Percentiles rank a stretch among this genome's conserved stretches.
These are phyloP conservation scores for Cercophora scortea DNA, from an alignment of 495 filamentous ascomycete species.

Conservation along the genomic window DNA sequence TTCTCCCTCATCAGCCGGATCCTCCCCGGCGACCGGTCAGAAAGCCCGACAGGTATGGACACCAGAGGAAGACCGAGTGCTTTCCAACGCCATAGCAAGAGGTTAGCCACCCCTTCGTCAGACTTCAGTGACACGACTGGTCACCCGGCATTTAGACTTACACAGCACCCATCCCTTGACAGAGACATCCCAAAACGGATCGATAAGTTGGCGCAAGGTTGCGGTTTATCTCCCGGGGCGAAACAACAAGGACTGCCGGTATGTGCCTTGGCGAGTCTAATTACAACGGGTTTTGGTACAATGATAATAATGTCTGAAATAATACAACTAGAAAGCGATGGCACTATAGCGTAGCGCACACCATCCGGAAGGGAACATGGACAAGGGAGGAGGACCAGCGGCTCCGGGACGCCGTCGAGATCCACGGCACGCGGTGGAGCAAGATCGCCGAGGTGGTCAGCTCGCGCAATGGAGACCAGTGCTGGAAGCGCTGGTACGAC, in stretches of 20 bases:
- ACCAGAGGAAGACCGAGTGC: too few relatives aligned
- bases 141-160: too few relatives aligned
- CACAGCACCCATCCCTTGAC: neutral
- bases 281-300: too few relatives aligned
- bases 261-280: too few relatives aligned
- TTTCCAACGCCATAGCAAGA: too few relatives aligned
- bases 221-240: constrained; percentile 28
- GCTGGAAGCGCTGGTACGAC: constrained; percentile 29
- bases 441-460: constrained; percentile 22
- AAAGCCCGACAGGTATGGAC: too few relatives aligned
- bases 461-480: constrained; percentile 27
- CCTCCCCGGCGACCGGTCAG: too few relatives aligned
- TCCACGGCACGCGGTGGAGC: constrained; percentile 28
- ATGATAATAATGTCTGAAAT: too few relatives aligned
- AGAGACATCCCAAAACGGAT: constrained; percentile 18
- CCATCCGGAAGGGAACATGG: constrained; percentile 34
- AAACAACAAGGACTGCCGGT: constrained; percentile 35
- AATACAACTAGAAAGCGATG: constrained; percentile 20
- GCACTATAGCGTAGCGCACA: constrained; percentile 28
- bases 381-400: constrained; percentile 31
- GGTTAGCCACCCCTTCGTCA: too few relatives aligned
- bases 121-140: too few relatives aligned
- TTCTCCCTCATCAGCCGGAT: too few relatives aligned
- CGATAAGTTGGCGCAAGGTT: constrained; percentile 34
- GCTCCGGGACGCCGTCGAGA: constrained; percentile 24